Evolutionary conservation across 306 rosid species (phyloP), one percentile per base, ranked within the genome.

Genomic region (Parietaria judaica): DNA sequence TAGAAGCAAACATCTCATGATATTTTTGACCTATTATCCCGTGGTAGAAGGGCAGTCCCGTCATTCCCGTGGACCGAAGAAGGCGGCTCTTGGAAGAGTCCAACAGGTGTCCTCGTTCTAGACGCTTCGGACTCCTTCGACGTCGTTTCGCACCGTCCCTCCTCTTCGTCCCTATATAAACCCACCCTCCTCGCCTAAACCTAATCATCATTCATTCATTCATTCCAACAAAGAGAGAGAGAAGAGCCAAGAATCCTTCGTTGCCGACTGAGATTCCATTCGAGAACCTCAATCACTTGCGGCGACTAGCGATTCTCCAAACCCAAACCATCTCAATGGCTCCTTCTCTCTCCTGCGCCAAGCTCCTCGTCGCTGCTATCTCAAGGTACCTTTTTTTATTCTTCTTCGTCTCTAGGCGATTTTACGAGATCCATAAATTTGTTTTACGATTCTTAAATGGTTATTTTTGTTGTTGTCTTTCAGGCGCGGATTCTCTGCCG

Each of bases 291-390:
- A 53, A 35, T 52, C 57, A 63, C 74, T 75, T 70, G 78, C 84
- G 56, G 34, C 77, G 56, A 62, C n/a, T n/a, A n/a, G 73, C 66
- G 66, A 6, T 52, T 35, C 36, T 47, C 3, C 8, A 49, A 2
- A 34, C 1, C 5, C 7, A 0, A 12, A 56, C n/a, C 7, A 35
- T 31, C 14, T 3, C 14, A 57, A 58, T 91, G 97, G 83, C 96
- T 83, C 95, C 79, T 58, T 81, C 96, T 81, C 80, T 87, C 88
- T 64, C 84, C 60, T 80, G 57, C 82, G 77, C 65, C 54, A 92
- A 84, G 79, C 2, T 54, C 51, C n/a, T 88, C 66, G 78, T 94
- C 54, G 50, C 79, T 73, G 34, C 67, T 41, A 61, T 92, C 67
- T 35, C 65, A 66, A 80, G 96, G 96, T 85, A 78, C 16, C 7